Evolutionary conservation across 768 basidiomycete genomes (phyloP), one percentile per base, ranked within the genome.

Genomic region (Auricularia auricula-judae): DNA sequence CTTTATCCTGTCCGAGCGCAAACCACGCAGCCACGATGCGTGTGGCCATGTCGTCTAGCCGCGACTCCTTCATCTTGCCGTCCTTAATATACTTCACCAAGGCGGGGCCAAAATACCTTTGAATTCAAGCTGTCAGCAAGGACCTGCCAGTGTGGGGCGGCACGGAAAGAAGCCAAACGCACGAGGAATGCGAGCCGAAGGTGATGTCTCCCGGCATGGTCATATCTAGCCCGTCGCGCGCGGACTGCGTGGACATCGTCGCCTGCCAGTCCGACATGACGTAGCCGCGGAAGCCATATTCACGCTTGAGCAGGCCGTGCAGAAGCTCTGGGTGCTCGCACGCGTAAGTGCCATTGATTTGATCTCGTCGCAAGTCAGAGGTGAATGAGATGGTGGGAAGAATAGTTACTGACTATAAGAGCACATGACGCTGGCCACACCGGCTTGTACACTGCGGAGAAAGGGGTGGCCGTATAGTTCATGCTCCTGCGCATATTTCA

Each of bases 221-320:
- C 87, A 88, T 87, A 84, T 87, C 65, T 16, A 51, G 34, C 51
- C 21, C 34, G 36, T 64, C 33, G 33, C 35, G 35, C 36, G 56
- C 35, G 33, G 82, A 80, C 53, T 85, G 78, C 0, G 87, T 89
- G 3, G 85, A 85, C 65, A 80, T 77, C 34, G 82, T 83, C 3
- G 86, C 88, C 59, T 72, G 68, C 88, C 89, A 91, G 73, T 91
- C 89, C 12, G 86, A 85, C 84, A 88, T 83, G 62, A 91, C 80
- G 71, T 79, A 59, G 3, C 56, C 56, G 75, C 87, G 87, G 79
- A 91, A 92, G 8, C 86, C 89, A 62, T 80, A 82, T 73, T 92
- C 86, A 54, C 79, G 76, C 76, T 91, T 91, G 65, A 91, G 76
- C n/a, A 92, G 78, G 64, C 84, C 82, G 72, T 90, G 89, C 71